Conservation (phyloP, 1,139 yeast species). For the Sugiyamaella novakii region DNA sequence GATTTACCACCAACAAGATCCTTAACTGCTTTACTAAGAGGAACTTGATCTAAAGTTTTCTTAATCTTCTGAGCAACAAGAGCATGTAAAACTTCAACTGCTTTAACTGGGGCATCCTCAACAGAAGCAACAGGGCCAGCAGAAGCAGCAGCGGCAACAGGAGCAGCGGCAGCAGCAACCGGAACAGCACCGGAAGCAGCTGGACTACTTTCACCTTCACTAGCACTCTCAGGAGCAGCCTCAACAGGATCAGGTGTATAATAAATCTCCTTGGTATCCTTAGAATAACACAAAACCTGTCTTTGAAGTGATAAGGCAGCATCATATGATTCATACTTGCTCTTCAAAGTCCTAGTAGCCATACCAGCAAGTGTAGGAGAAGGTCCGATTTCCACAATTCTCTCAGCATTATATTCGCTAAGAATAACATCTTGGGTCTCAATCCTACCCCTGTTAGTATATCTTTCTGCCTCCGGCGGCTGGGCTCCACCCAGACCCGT, state of each 20-base stretch:
- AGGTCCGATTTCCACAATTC: slow-evolving; percentile 98
- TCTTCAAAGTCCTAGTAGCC: slow-evolving; percentile 96
- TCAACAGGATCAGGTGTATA: slow-evolving; percentile 86
- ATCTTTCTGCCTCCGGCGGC: slow-evolving; percentile 5
- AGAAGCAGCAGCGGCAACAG: slow-evolving; percentile 61
- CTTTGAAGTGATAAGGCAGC: slow-evolving; percentile 97
- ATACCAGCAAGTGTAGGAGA: slow-evolving; percentile 98
- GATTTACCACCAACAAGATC: slow-evolving; percentile 98
- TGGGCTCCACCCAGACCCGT: too few species aligned
- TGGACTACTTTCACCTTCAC: slow-evolving; percentile 44
- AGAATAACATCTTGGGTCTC: slow-evolving; percentile 98
- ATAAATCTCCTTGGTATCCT: slow-evolving; percentile 94
- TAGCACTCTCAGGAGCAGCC: slow-evolving; percentile 44
- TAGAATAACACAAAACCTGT: slow-evolving; percentile 92
- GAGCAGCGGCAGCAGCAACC: slow-evolving; percentile 60
- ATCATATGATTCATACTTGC: slow-evolving; percentile 95
- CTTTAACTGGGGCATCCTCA: slow-evolving; percentile 88
- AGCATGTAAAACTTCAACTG: slow-evolving; percentile 78
- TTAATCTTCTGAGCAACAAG: slow-evolving; percentile 94
- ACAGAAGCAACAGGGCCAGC: slow-evolving; percentile 79
- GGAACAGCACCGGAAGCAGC: slow-evolving; percentile 46
- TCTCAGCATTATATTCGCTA: slow-evolving; percentile 90
- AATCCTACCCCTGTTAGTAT: slow-evolving; percentile 49
- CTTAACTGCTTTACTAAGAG: slow-evolving; percentile 90
- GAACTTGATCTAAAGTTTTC: slow-evolving; percentile 82